These are phyloP conservation scores for Pulveroboletus sp. DNA, from an alignment of 1,284 basidiomycete species.

Conservation along the genomic window DNA sequence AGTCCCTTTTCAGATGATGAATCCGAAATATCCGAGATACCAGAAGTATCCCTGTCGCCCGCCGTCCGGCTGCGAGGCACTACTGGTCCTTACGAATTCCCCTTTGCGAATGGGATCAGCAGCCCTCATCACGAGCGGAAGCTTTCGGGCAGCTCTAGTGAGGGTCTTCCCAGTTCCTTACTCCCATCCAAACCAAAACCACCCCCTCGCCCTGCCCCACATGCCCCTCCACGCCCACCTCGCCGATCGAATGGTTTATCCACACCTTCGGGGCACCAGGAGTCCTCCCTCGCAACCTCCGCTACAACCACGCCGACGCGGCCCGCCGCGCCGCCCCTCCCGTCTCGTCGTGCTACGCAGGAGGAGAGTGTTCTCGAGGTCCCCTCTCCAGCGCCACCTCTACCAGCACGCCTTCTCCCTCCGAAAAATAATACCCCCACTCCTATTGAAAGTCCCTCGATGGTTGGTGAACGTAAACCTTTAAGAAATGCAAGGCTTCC, in stretches of 20 bases:
- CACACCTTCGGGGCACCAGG: not conserved
- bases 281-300: not conserved
- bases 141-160: constrained; percentile 27
- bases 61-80: constrained; percentile 4
- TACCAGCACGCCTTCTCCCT: constrained; percentile 25
- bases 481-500: constrained; percentile 50
- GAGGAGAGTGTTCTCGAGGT: constrained; percentile 14
- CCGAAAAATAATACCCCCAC: not conserved
- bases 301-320: constrained; percentile 9
- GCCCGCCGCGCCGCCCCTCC: constrained; percentile 29
- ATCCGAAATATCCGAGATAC: constrained; percentile 31
- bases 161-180: constrained; percentile 16
- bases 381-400: constrained; percentile 24
- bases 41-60: constrained; percentile 16
- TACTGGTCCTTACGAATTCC: constrained; percentile 1
- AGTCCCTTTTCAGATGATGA: constrained; percentile 37
- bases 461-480: constrained; percentile 45
- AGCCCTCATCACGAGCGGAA: constrained; percentile 6
- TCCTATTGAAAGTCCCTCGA: constrained; percentile 18
- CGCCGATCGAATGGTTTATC: constrained; percentile 13
- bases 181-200: constrained; percentile 23
- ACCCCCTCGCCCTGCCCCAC: constrained; percentile 22
- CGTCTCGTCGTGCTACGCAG: constrained; percentile 21
- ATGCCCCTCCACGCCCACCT: constrained; percentile 25
- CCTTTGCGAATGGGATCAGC: not conserved